Evolutionary conservation across 495 filamentous ascomycete species (phyloP).

Genomic region (Astrocystis sublimbata): DNA sequence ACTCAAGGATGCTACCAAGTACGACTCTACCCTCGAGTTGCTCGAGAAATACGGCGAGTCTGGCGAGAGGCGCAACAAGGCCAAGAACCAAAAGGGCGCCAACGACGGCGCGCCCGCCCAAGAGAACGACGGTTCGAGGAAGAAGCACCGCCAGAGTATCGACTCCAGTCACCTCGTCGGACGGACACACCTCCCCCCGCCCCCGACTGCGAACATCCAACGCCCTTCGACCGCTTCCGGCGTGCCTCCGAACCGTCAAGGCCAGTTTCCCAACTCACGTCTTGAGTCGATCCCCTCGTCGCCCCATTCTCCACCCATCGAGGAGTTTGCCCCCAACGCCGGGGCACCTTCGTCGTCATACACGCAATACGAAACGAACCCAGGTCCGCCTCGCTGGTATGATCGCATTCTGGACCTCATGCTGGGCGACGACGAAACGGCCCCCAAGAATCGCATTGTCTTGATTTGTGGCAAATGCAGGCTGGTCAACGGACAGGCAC

Average conservation of each 20-base stretch:
- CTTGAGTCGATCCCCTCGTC: slow-evolving; percentile 4
- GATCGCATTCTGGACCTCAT: slow-evolving; percentile 90
- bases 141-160: slow-evolving; percentile 26
- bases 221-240: slow-evolving; percentile 32
- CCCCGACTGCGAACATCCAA: slow-evolving; percentile 85
- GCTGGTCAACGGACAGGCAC: slow-evolving; percentile 94
- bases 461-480: slow-evolving; percentile 82
- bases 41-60: slow-evolving; percentile 89
- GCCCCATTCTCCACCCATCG: slow-evolving; percentile 32
- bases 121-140: slow-evolving; percentile 14
- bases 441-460: slow-evolving; percentile 84
- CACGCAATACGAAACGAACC: slow-evolving; percentile 43
- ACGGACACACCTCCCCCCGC: slow-evolving; percentile 67
- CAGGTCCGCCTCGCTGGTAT: slow-evolving; percentile 74
- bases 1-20: slow-evolving; percentile 91
- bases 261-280: slow-evolving; percentile 4
- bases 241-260: slow-evolving; percentile 23
- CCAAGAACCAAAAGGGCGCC: slow-evolving; percentile 36
- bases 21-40: slow-evolving; percentile 88
- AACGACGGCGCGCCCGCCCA: slow-evolving; percentile 19
- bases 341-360: slow-evolving; percentile 49
- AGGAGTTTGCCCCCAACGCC: slow-evolving; percentile 62
- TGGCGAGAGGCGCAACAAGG: slow-evolving; percentile 48
- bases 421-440: slow-evolving; percentile 92
- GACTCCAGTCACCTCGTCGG: slow-evolving; percentile 27